Base-by-base conservation (phyloP, 306 rosid genomes). In the Glycyrrhiza uralensis region DNA sequence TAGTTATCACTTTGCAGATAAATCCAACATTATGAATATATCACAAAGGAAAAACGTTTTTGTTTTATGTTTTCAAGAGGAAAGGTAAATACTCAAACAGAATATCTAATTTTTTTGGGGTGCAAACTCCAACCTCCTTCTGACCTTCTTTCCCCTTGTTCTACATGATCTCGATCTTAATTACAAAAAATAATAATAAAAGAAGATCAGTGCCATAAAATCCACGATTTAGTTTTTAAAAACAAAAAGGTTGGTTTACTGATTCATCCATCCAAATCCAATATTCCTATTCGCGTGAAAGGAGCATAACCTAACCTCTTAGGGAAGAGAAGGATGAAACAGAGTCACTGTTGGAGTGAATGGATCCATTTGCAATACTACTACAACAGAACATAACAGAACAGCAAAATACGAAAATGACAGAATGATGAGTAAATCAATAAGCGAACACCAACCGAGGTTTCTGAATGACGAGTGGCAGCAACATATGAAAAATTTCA, bases 141-240 rank as follows among this genome's bases (percentile, higher is more conserved):
- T 15, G 36, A 10, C 45, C 6, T 18, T 44, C 44, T 15, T 45
- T 24, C 57, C 36, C 49, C 29, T 39, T 39, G 41, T 26, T 36
- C 42, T 35, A 35, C 29, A 56, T 14, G 32, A 72, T 64, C 26
- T 33, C 44, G 47, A 71, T 28, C 74, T 39, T 32, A 71, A 64
- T 19, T 4, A 45, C 11, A 20, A 71, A 41, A 11, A 29, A 10
- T 32, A 3, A 4, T 13, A 12, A 45, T 0, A 0, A 7, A 1
- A 7, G 11, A 47, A 41, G 47, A 56, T 32, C 32, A 2, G 39
- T 3, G 9, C 14, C 28, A 18, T 42, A n/a, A 9, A 69, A 29
- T 50, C 23, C 29, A 69, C 14, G 29, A 33, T 50, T 51, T 26
- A 29, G 14, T 1, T 20, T 9, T 10, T 23, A 5, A 42, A 42